Conservation (phyloP, 441 rosid species). For the Corymbia citriodora region DNA sequence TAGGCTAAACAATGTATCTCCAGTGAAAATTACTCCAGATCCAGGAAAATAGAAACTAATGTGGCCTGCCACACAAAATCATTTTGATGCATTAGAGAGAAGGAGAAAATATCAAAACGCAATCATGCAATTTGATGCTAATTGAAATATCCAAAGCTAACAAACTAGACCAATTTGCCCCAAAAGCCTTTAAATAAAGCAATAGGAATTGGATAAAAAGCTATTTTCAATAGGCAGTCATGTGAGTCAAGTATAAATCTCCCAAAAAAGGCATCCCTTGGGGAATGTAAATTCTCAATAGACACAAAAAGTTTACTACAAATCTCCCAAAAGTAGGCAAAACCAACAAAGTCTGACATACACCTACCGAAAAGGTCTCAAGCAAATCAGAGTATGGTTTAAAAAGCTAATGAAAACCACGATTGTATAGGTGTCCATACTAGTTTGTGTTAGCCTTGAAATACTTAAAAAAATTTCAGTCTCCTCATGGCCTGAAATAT, state of each 20-base stretch:
- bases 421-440: neutral
- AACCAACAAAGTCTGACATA: neutral
- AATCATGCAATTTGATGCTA: neutral
- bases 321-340: neutral
- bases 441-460: neutral
- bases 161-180: neutral
- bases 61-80: slow-evolving; percentile 55
- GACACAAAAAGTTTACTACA: neutral
- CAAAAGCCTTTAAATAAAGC: neutral
- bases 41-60: slow-evolving; percentile 94
- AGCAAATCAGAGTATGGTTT: neutral
- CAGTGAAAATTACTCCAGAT: slow-evolving; percentile 82
- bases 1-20: slow-evolving; percentile 95
- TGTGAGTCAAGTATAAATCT: neutral
- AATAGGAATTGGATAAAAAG: neutral
- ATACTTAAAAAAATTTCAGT: neutral
- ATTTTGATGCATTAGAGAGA: neutral
- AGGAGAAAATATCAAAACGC: slow-evolving; percentile 2
- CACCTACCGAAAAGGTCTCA: neutral
- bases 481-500: neutral
- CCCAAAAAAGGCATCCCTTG: neutral
- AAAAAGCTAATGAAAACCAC: neutral
- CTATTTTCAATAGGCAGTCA: neutral
- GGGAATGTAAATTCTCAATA: neutral
- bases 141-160: neutral